Conservation (phyloP, 2,329 filamentous ascomycete species). For the Stenocarpella maydis region DNA sequence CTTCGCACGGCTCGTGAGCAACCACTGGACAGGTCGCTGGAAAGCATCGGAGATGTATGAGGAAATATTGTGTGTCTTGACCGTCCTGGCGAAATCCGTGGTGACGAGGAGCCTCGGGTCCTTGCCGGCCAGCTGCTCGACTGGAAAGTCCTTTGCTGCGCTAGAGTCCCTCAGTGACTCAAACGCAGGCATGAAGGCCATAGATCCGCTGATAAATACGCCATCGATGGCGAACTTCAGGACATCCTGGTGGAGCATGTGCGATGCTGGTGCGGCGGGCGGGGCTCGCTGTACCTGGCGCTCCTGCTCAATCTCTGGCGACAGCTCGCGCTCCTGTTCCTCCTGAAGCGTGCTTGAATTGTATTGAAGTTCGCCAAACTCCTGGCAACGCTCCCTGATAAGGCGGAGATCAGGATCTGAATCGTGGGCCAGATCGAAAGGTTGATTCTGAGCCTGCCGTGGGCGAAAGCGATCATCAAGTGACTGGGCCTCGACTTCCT, state of each 20-base stretch:
- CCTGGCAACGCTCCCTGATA: not conserved
- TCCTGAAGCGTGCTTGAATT: conserved; percentile 58
- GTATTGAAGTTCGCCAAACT: conserved; percentile 46
- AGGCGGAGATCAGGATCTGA: not conserved
- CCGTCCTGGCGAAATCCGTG: conserved; percentile 57
- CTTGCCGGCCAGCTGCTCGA: conserved; percentile 32
- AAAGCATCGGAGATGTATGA: conserved; percentile 51
- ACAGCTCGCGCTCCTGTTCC: conserved; percentile 74
- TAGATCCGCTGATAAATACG: conserved; percentile 38
- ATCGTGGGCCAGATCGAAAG: not conserved
- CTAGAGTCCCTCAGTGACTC: conserved; percentile 50
- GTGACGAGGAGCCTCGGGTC: conserved; percentile 51
- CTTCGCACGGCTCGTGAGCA: conserved; percentile 49
- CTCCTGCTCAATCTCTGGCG: conserved; percentile 70
- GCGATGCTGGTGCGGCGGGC: conserved; percentile 47
- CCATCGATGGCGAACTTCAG: conserved; percentile 50
- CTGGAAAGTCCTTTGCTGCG: conserved; percentile 44
- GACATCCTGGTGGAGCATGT: conserved; percentile 56
- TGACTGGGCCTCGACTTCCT: conserved; percentile 63
- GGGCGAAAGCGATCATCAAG: conserved; percentile 62
- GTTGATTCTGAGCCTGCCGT: not conserved
- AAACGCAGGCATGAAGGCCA: conserved; percentile 56
- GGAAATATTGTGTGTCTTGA: conserved; percentile 40
- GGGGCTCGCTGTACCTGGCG: conserved; percentile 60
- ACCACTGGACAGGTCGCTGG: conserved; percentile 62